Conservation (phyloP, 306 rosid species). For the Acacia crassicarpa region DNA sequence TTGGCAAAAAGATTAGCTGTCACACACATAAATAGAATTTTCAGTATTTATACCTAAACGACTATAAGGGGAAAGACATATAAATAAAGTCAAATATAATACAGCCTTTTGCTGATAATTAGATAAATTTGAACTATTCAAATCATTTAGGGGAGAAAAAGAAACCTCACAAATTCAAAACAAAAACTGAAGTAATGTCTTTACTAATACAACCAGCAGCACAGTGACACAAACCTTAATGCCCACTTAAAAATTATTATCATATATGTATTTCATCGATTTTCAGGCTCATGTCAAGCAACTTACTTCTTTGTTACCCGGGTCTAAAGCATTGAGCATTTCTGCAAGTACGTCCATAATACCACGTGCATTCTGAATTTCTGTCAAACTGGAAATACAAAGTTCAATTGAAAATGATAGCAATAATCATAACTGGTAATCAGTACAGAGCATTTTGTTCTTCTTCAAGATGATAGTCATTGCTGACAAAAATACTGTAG, state of each 20-base stretch:
- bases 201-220: slow-evolving; percentile 11
- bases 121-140: background rate
- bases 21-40: background rate
- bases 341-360: slow-evolving; percentile 95
- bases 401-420: slow-evolving; percentile 12
- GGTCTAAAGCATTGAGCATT: slow-evolving; percentile 89
- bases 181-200: background rate
- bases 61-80: too few relatives aligned
- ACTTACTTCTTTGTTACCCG: slow-evolving; percentile 82
- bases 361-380: slow-evolving; percentile 97
- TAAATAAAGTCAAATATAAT: background rate
- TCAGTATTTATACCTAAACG: too few relatives aligned
- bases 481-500: background rate
- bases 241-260: background rate
- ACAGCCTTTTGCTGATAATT: background rate
- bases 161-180: background rate
- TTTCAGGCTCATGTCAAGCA: slow-evolving; percentile 17
- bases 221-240: slow-evolving; percentile 15
- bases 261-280: slow-evolving; percentile 5
- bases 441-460: background rate
- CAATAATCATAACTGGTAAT: slow-evolving; percentile 6
- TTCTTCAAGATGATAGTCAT: background rate
- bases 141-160: background rate
- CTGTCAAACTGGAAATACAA: slow-evolving; percentile 67
- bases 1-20: background rate